These are phyloP conservation scores for Russula lepida DNA, from an alignment of 768 basidiomycete species.

Conservation along the genomic window DNA sequence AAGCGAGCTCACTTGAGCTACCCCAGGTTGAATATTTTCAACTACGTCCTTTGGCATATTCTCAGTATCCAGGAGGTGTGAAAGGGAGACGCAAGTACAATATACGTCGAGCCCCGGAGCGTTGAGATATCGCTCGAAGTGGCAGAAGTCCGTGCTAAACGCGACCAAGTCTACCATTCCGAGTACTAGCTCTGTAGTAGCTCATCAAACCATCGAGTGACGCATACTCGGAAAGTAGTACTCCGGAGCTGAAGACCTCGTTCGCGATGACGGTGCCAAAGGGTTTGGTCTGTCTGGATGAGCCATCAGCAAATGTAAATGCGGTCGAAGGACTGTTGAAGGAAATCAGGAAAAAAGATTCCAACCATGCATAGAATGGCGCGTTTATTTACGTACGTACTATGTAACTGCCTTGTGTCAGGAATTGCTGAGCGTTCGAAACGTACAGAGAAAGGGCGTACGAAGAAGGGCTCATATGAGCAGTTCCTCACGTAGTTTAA, in stretches of 20 bases:
- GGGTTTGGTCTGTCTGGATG: slow-evolving; percentile 55
- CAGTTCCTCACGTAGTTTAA: no score
- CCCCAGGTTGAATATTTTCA: slow-evolving; percentile 77
- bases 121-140: slow-evolving; percentile 84
- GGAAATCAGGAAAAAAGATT: no score
- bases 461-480: no score
- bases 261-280: slow-evolving; percentile 85
- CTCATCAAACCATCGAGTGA: not conserved
- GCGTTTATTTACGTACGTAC: no score
- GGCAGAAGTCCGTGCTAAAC: slow-evolving; percentile 85
- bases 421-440: no score
- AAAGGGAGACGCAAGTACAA: slow-evolving; percentile 6
- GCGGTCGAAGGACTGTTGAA: not conserved
- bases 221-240: slow-evolving; percentile 80
- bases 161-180: slow-evolving; percentile 1
- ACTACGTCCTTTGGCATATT: slow-evolving; percentile 50
- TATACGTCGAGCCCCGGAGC: slow-evolving; percentile 85
- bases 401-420: no score
- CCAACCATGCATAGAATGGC: no score
- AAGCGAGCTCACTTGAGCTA: slow-evolving; percentile 40
- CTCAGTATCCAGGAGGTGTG: not conserved
- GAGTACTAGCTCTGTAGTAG: not conserved
- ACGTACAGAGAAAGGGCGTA: no score
- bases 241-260: slow-evolving; percentile 87
- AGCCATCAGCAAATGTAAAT: not conserved